These are phyloP conservation scores for Xylaria multiplex DNA, from an alignment of 2,329 filamentous ascomycete species.

Conservation along the genomic window DNA sequence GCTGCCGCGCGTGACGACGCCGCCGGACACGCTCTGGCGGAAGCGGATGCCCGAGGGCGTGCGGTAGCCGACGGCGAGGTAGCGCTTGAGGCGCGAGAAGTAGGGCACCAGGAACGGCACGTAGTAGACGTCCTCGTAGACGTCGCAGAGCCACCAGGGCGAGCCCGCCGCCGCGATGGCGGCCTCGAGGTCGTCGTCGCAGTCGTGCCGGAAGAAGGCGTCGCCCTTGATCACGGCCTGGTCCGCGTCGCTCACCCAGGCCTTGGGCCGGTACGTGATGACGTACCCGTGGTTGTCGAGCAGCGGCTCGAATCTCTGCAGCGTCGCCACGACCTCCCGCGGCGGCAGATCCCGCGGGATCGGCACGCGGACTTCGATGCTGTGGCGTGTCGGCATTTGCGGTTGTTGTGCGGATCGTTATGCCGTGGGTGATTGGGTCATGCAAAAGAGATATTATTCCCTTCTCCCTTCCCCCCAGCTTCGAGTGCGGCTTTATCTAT, in stretches of 20 bases:
- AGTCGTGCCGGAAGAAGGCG: slow-evolving; percentile 29
- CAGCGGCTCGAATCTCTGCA: slow-evolving; percentile 34
- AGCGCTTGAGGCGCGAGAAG: slow-evolving; percentile 36
- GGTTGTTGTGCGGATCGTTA: not conserved
- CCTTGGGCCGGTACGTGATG: slow-evolving; percentile 26
- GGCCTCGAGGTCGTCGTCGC: not conserved
- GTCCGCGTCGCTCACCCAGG: slow-evolving; percentile 3
- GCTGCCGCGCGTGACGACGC: slow-evolving; percentile 23
- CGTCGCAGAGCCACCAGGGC: slow-evolving; percentile 30
- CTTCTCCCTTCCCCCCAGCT: too few relatives aligned
- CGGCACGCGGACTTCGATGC: slow-evolving; percentile 24
- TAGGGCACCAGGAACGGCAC: slow-evolving; percentile 33
- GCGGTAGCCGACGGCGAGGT: slow-evolving; percentile 28
- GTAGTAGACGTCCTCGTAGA: slow-evolving; percentile 35
- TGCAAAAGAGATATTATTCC: too few relatives aligned
- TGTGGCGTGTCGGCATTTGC: slow-evolving; percentile 25
- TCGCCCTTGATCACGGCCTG: slow-evolving; percentile 25
- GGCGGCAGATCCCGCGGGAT: slow-evolving; percentile 22
- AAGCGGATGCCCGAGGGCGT: slow-evolving; percentile 29
- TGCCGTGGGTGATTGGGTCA: too few relatives aligned
- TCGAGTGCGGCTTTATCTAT: too few relatives aligned
- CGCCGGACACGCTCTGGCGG: slow-evolving; percentile 23
- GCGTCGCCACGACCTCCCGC: slow-evolving; percentile 17
- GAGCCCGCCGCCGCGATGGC: not conserved
- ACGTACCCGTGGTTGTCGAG: slow-evolving; percentile 31